Evolutionary conservation across 176 grass and related monocot genomes (phyloP).

Genomic region (Eleusine indica): DNA sequence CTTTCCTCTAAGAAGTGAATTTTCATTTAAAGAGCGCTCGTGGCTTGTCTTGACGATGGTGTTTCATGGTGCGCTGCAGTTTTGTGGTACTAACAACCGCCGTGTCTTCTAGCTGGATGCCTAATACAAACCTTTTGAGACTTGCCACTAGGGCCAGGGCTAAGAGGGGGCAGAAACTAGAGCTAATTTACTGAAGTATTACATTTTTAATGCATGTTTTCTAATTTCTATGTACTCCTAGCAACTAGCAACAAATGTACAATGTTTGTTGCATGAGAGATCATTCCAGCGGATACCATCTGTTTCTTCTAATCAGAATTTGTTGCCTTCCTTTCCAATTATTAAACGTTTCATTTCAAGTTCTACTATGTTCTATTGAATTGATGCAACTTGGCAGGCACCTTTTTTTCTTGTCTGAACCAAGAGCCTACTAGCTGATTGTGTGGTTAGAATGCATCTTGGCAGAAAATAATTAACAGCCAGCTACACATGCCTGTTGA

Average conservation of each 20-base stretch:
- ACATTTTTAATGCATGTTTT: background rate
- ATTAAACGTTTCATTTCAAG: background rate
- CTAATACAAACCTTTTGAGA: background rate
- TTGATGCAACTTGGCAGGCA: background rate
- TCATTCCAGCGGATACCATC: background rate
- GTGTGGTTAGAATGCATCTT: background rate
- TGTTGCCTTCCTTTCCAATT: background rate
- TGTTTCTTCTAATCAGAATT: background rate
- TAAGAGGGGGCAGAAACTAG: background rate
- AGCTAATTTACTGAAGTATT: background rate
- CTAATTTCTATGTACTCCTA: background rate
- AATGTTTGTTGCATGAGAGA: constrained; percentile 22
- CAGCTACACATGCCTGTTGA: background rate
- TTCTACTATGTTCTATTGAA: background rate
- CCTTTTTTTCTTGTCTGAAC: too few species aligned
- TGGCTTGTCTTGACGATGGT: background rate
- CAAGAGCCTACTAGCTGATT: background rate
- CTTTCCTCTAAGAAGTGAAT: constrained; percentile 44
- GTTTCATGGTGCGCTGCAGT: constrained; percentile 15
- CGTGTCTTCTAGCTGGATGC: background rate
- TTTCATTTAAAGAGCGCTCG: background rate
- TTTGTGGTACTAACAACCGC: constrained; percentile 32
- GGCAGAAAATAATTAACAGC: background rate
- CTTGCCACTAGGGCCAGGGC: background rate
- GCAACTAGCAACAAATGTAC: background rate